Conservation (phyloP, 768 basidiomycete species). For the Pholiota conissans region DNA sequence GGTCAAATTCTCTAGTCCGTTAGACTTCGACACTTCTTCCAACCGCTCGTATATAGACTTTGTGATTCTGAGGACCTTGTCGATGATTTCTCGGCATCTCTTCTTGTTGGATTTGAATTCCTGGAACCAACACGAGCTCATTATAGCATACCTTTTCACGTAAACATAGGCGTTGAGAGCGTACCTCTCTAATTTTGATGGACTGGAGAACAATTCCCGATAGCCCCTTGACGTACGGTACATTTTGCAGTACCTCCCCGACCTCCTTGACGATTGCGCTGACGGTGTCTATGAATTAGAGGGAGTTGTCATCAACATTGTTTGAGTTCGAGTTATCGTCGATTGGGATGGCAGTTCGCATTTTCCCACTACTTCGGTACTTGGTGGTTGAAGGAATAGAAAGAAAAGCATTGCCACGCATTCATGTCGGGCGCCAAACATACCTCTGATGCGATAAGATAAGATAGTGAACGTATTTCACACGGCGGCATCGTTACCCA, state of each 20-base stretch:
- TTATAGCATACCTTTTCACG: too few relatives aligned
- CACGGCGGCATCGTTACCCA: too few relatives aligned
- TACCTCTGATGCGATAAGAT: too few relatives aligned
- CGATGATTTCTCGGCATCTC: neutral
- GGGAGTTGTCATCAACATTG: neutral
- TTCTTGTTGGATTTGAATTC: constrained; percentile 1
- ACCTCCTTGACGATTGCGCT: neutral
- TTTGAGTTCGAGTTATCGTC: neutral
- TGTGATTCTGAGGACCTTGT: neutral
- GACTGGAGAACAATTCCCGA: neutral
- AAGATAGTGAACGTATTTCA: too few relatives aligned
- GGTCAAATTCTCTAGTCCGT: neutral
- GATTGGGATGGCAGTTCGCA: neutral
- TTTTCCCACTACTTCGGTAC: too few relatives aligned
- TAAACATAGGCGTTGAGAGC: neutral
- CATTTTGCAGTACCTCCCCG: neutral
- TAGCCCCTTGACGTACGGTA: neutral
- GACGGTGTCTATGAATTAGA: neutral
- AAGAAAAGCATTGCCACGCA: too few relatives aligned
- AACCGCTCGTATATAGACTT: neutral
- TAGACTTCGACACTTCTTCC: neutral
- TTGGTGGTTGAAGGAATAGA: too few relatives aligned
- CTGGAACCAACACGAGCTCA: neutral
- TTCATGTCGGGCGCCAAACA: too few relatives aligned
- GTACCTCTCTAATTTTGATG: neutral